A percentile compares a stretch with the other conserved stretches of the same genome.
Evolutionary conservation across 371 early-diverging fungal genomes (phyloP).

Genomic region (Coelomomyces lativittatus): DNA sequence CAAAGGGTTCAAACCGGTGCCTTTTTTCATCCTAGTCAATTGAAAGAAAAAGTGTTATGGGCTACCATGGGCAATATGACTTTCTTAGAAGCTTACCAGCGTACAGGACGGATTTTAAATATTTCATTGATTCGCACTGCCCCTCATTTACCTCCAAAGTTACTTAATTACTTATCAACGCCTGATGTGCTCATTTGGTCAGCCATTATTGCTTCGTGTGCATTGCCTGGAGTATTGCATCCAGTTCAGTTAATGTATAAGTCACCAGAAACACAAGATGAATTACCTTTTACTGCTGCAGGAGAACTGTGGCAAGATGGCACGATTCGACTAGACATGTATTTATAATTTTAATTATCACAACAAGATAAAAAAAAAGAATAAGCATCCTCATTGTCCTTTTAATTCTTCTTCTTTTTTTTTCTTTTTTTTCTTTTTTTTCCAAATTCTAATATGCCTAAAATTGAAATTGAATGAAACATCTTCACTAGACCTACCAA

Average conservation of each 20-base stretch:
- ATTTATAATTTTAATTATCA: not conserved
- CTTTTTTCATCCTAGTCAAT: no score
- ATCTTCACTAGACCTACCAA: slow-evolving; percentile 12
- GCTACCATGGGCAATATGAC: slow-evolving; percentile 42
- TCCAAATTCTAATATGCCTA: no score
- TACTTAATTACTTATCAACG: slow-evolving; percentile 51
- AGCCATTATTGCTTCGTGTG: slow-evolving; percentile 59
- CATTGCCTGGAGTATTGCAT: slow-evolving; percentile 57
- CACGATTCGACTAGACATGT: slow-evolving; percentile 61
- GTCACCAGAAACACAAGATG: slow-evolving; percentile 5
- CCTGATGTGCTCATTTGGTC: slow-evolving; percentile 60
- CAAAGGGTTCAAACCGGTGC: no score
- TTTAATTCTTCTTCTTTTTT: no score
- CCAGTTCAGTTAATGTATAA: slow-evolving; percentile 68
- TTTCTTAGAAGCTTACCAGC: slow-evolving; percentile 50
- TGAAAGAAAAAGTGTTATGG: no score
- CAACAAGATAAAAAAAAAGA: no score
- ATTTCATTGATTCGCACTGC: slow-evolving; percentile 48
- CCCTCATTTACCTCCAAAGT: slow-evolving; percentile 48
- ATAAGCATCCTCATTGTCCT: no score
- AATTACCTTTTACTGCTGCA: slow-evolving; percentile 51
- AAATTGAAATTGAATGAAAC: no score
- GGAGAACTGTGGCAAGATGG: slow-evolving; percentile 77
- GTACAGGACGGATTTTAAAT: slow-evolving; percentile 46
- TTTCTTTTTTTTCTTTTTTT: no score